Evolutionary conservation across 257 asterid species (phyloP), one percentile per base, ranked within the genome.

Genomic region (Fraxinus anomala): DNA sequence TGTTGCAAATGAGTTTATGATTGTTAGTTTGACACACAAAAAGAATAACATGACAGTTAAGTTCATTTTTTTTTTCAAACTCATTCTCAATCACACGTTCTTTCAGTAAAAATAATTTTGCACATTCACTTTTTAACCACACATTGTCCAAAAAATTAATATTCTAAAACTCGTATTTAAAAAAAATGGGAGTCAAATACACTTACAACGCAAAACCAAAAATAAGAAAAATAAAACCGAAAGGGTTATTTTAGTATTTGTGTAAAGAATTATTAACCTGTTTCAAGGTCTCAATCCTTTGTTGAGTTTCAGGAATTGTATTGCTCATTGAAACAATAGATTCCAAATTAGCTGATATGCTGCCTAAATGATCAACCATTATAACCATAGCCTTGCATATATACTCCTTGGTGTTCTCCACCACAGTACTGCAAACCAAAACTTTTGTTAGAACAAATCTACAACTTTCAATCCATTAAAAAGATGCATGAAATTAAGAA

Each of bases 321-420:
- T 81, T 68, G 77, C 49, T 81, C 54, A 68, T 54, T 14, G 88
- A 54, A 65, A 92, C 77, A 34, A 40, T 77, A 34, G 79, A 72
- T 82, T 92, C 92, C 72, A 92, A 89, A 28, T 82, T 82, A 59
- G 91, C 87, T 44, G 97, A 85, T 10, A 92, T 81, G 83, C 84
- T 80, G 67, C 96, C 97, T 2, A 92, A 67, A 87, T 90, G 96
- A 88, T 92, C 97, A 28, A 90, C 84, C 0, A 85, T 82, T 36
- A 92, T 86, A 6, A 90, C 91, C 0, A 89, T 87, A 3, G 96
- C 97, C 70, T 78, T 77, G 30, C 86, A 76, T 6, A 89, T 14
- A 78, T 89, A 92, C 59, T 90, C 92, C 75, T 84, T 90, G 5
- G 96, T 89, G 73, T 83, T 87, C 16, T 88, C 89, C 24, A 92